These are phyloP conservation scores for Serendipita indica DNA, from an alignment of 768 basidiomycete genomes.

Conservation along the genomic window DNA sequence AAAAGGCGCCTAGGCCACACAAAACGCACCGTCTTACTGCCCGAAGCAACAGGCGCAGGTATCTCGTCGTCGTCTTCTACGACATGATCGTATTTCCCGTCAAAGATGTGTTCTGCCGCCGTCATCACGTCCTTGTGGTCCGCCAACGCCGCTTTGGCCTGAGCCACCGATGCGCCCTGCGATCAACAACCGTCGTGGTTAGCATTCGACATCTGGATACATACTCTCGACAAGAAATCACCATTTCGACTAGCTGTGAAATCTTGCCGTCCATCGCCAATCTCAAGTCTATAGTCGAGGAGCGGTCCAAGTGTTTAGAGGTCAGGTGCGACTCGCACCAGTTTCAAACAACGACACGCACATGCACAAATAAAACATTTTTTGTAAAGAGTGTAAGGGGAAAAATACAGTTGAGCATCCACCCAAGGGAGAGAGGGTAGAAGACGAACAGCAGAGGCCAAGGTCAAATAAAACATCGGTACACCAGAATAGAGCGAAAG, in stretches of 20 bases:
- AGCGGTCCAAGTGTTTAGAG: background rate
- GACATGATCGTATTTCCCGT: conserved; percentile 71
- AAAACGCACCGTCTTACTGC: background rate
- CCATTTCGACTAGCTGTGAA: conserved; percentile 51
- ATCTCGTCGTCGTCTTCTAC: conserved; percentile 27
- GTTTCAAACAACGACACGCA: background rate
- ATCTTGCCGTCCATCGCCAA: conserved; percentile 37
- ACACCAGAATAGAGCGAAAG: too few relatives aligned
- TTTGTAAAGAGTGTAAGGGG: background rate
- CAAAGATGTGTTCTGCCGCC: conserved; percentile 74
- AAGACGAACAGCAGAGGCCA: background rate
- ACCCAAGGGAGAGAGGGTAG: background rate
- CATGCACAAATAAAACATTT: background rate
- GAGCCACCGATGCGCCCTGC: conserved; percentile 68
- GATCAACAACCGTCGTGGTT: background rate
- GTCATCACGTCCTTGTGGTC: conserved; percentile 82
- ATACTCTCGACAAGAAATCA: conserved; percentile 16
- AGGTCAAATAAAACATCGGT: background rate
- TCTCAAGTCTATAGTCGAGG: background rate
- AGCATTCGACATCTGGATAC: background rate
- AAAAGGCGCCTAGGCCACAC: conserved; percentile 7
- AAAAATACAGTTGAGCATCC: background rate
- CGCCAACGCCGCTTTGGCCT: conserved; percentile 70
- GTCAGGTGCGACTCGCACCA: background rate
- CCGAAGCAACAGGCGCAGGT: conserved; percentile 6